Evolutionary conservation across 1,284 basidiomycete species (phyloP).

Genomic region (Jaminaea rosea): DNA sequence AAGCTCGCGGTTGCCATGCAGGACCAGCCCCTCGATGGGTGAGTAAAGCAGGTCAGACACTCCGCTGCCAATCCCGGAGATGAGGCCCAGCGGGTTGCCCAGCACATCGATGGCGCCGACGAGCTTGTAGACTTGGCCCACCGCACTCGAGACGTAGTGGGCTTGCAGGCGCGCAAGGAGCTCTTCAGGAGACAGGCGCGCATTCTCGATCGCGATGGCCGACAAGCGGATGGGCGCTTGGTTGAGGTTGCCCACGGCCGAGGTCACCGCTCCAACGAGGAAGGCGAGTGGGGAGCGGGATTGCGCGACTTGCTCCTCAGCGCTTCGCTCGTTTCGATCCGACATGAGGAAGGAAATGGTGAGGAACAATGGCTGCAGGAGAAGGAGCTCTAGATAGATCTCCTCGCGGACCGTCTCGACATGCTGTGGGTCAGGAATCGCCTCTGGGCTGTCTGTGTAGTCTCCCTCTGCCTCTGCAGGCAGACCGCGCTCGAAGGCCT

Average conservation of each 20-base stretch:
- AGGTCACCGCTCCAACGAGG: slow-evolving; percentile 85
- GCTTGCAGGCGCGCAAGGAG: slow-evolving; percentile 75
- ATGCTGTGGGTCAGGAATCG: slow-evolving; percentile 58
- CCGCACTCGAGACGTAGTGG: slow-evolving; percentile 88
- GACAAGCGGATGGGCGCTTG: slow-evolving; percentile 94
- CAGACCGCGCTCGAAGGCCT: slow-evolving; percentile 48
- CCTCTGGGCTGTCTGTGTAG: slow-evolving; percentile 64
- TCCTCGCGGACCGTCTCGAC: slow-evolving; percentile 49
- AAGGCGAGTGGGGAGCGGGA: slow-evolving; percentile 76
- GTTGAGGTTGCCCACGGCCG: slow-evolving; percentile 95
- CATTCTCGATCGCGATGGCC: slow-evolving; percentile 87
- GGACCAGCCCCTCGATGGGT: slow-evolving; percentile 91
- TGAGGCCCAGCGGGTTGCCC: slow-evolving; percentile 76
- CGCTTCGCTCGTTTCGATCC: slow-evolving; percentile 60
- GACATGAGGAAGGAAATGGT: slow-evolving; percentile 95
- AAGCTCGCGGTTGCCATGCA: slow-evolving; percentile 91
- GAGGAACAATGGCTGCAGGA: slow-evolving; percentile 86
- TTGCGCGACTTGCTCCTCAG: slow-evolving; percentile 57
- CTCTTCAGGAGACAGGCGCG: slow-evolving; percentile 75
- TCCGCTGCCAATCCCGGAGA: slow-evolving; percentile 98
- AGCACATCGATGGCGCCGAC: slow-evolving; percentile 91
- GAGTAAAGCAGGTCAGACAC: slow-evolving; percentile 98
- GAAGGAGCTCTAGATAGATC: slow-evolving; percentile 93
- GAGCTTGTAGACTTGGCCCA: slow-evolving; percentile 89
- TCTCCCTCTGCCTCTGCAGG: slow-evolving; percentile 34